Evolutionary conservation across 345 rosid genomes (phyloP).

Genomic region (Eucalyptus marginata): DNA sequence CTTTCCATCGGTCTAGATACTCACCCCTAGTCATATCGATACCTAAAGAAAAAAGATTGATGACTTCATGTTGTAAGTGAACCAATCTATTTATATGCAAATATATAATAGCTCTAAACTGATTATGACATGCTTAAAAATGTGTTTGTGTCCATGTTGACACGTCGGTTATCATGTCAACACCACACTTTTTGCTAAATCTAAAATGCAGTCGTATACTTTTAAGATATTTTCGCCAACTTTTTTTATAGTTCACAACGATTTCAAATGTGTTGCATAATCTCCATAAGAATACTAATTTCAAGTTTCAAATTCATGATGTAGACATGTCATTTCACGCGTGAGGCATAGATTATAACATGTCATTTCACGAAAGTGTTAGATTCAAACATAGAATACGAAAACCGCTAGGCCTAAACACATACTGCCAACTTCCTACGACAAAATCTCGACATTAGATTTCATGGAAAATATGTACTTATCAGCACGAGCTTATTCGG

Average conservation of each 20-base stretch:
- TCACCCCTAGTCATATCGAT: background rate
- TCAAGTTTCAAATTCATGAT: background rate
- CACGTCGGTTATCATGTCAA: background rate
- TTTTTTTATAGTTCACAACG: background rate
- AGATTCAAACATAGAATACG: background rate
- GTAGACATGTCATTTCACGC: background rate
- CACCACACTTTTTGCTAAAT: background rate
- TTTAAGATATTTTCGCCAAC: background rate
- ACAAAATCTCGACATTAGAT: background rate
- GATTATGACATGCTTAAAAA: background rate
- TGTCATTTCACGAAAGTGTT: background rate
- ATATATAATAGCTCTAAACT: background rate
- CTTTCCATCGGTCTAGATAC: no score
- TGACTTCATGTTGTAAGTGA: background rate
- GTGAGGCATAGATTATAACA: background rate
- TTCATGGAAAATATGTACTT: background rate
- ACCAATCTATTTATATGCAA: background rate
- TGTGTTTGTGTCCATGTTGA: background rate
- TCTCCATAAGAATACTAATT: background rate
- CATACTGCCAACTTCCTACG: background rate
- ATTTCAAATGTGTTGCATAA: background rate
- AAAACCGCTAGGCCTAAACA: accelerated
- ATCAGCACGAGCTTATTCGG: background rate
- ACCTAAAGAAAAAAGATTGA: background rate
- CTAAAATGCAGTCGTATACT: background rate